Conservation (phyloP, 2,329 filamentous ascomycete species). For the Ophiosphaerella korrae region DNA sequence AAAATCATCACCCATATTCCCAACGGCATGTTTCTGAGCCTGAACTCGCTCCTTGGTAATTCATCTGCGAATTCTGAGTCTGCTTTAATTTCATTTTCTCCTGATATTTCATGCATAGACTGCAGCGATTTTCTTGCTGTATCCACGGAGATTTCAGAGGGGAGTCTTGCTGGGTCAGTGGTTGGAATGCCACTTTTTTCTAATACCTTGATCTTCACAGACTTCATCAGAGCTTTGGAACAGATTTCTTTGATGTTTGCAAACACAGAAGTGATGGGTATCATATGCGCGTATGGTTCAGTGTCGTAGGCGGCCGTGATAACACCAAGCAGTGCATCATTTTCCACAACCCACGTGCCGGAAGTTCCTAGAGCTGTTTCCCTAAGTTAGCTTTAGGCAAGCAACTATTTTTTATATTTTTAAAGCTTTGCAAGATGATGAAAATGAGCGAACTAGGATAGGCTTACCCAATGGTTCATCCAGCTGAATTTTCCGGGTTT, state of each 20-base stretch:
- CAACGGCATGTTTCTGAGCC: too few species aligned
- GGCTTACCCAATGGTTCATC: constrained; percentile 5
- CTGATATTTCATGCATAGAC: too few species aligned
- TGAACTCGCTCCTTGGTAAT: too few species aligned
- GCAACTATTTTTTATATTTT: neutral
- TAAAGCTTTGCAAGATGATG: too few species aligned
- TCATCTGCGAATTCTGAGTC: too few species aligned
- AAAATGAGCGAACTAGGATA: neutral
- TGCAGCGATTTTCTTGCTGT: too few species aligned
- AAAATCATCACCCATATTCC: too few species aligned
- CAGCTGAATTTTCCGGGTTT: constrained; percentile 11
- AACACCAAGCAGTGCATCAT: constrained; percentile 7
- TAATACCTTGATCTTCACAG: neutral
- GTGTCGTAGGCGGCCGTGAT: constrained; percentile 10
- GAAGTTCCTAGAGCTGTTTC: constrained; percentile 5
- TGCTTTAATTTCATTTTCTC: too few species aligned
- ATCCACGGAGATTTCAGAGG: too few species aligned
- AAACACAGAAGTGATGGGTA: constrained; percentile 10
- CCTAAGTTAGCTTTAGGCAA: too few species aligned
- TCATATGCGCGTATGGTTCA: constrained; percentile 14
- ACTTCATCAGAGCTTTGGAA: neutral
- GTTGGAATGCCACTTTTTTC: neutral
- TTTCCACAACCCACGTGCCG: constrained; percentile 13
- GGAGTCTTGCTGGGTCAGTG: neutral
- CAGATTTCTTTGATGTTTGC: constrained; percentile 1